Base-by-base conservation (phyloP, 2,329 filamentous ascomycete genomes). In the Pseudogymnoascus sp. region DNA sequence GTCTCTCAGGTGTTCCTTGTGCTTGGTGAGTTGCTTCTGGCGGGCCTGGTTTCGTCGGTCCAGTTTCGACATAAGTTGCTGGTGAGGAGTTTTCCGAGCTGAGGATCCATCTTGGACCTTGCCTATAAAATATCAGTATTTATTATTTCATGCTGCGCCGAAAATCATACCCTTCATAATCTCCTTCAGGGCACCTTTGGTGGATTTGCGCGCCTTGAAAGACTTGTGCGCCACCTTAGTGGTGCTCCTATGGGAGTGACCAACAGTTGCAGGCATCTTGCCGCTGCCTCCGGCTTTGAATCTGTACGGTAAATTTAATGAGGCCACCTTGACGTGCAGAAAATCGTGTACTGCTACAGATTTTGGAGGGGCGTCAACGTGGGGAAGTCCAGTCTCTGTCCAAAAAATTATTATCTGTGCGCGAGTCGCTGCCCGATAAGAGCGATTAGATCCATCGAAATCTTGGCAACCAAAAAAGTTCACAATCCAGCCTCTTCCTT, bases 51-150 rank as follows among this genome's bases (percentile, higher is more conserved):
- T 97, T 70, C 91, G 88, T 65, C 95, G 89, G 77, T 96, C 92
- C 75, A 99, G 84, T 78, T 97, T 99, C 64, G 92, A 96, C 90
- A 97, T 93, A 78, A 97, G 86, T 78, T 96, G 91, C 75, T 99
- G 95, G 75, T 96, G 91, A 63, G 91, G 91, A 14, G 93, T 96
- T 76, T 91, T 96, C 72, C 93, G 87, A 70, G 82, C 81, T 65
- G 88, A 88, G 70, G 83, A 85, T 73, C 96, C 90, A 71, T 85
- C 79, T 63, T 82, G 88, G 60, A 93, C 83, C 76, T 95, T 95
- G 73, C 93, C 91, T 95, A 66, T 38, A 64, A 37, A 53, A 21
- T 64, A 46, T 28, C 11, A 65, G 62, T 28, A 38, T 36, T 59
- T 8, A 61, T 62, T 53, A 59, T 28, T 64, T 62, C 63, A 18